Evolutionary conservation across 768 basidiomycete genomes (phyloP).

Genomic region (Suillus subalutaceus): DNA sequence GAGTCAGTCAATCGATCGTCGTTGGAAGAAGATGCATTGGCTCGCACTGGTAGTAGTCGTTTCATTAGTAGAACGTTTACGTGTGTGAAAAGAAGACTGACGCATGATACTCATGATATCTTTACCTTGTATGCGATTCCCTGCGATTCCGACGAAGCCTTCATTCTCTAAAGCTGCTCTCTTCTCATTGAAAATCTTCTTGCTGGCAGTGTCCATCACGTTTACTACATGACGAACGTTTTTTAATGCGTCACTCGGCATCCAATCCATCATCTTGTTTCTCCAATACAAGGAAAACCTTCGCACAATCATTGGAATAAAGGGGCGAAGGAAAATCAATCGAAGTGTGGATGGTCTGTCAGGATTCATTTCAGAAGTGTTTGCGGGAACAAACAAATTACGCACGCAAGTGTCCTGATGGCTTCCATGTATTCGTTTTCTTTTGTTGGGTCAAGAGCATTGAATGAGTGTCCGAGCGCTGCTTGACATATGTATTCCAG

Average conservation of each 20-base stretch:
- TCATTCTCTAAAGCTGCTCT: slow-evolving; percentile 24
- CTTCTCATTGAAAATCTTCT: slow-evolving; percentile 32
- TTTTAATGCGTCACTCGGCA: slow-evolving; percentile 31
- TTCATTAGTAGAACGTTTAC: neutral
- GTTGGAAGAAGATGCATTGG: slow-evolving; percentile 34
- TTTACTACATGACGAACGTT: slow-evolving; percentile 29
- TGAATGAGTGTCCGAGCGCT: slow-evolving; percentile 37
- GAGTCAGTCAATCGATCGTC: slow-evolving; percentile 35
- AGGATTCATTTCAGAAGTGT: neutral
- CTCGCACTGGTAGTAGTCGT: slow-evolving; percentile 29
- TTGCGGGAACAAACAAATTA: neutral
- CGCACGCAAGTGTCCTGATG: slow-evolving; percentile 36
- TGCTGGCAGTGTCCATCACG: slow-evolving; percentile 34
- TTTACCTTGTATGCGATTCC: slow-evolving; percentile 24
- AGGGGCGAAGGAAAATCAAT: slow-evolving; percentile 33
- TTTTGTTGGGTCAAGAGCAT: slow-evolving; percentile 28
- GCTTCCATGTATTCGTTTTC: slow-evolving; percentile 33
- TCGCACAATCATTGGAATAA: slow-evolving; percentile 34
- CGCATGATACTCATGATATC: slow-evolving; percentile 46
- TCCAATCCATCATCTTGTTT: slow-evolving; percentile 37
- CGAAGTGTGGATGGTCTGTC: slow-evolving; percentile 29
- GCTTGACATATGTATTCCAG: slow-evolving; percentile 41
- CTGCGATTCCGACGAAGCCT: slow-evolving; percentile 8
- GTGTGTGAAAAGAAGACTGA: slow-evolving; percentile 19
- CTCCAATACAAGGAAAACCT: slow-evolving; percentile 32